Evolutionary conservation across 805 yeast species (phyloP).

Genomic region (Isabelozyma pseudorhagii): DNA sequence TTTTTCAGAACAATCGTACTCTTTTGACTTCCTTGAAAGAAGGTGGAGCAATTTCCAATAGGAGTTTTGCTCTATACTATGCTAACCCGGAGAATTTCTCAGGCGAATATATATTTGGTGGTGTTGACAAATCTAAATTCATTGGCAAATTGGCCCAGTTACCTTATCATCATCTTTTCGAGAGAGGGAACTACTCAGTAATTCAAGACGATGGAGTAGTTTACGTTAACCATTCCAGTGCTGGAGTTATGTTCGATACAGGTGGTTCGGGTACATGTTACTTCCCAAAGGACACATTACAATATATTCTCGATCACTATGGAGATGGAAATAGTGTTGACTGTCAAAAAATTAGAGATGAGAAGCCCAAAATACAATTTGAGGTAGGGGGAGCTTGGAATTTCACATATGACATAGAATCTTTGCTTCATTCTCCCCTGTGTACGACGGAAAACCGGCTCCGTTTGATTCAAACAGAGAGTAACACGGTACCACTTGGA

Average conservation of each 20-base stretch:
- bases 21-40: background rate
- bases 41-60: background rate
- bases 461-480: too few relatives aligned
- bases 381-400: background rate
- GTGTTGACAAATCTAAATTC: background rate
- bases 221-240: background rate
- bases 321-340: background rate
- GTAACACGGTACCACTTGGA: background rate
- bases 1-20: too few relatives aligned
- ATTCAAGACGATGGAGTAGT: background rate
- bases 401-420: background rate
- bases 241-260: background rate
- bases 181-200: background rate
- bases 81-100: background rate
- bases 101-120: background rate
- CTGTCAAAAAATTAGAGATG: background rate
- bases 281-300: background rate
- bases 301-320: background rate
- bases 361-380: background rate
- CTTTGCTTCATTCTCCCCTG: background rate
- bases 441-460: too few relatives aligned
- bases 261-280: background rate
- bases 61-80: background rate
- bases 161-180: background rate
- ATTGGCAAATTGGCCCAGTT: background rate